Evolutionary conservation across 305 asterid genomes (phyloP), one percentile per base, ranked within the genome.

Genomic region (Plantago coronopus): DNA sequence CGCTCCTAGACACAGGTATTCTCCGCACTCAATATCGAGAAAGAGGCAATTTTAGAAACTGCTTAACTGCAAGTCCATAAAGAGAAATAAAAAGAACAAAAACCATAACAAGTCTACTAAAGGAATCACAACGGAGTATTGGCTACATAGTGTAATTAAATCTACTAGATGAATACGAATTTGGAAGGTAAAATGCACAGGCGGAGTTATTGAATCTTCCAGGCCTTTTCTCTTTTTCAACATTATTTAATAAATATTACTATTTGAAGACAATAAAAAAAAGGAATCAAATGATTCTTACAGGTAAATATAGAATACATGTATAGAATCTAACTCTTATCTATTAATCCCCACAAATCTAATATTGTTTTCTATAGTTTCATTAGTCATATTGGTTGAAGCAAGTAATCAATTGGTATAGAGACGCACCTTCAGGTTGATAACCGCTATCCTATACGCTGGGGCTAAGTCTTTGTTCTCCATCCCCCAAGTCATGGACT

Each of bases 401-500:
- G 55, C 13, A 18, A 49, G 5, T 20, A 48, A 18, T 16, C 25
- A 9, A 49, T 8, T 18, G 69, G 49, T 63, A 60, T 20, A 44
- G 63, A 69, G 50, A 69, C 69, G 63, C 71, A 88, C 95, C 96
- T 88, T 86, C 73, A 88, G 84, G 71, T 70, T 86, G 69, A 88
- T 88, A 50, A 88, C 79, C 71, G 96, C 96, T 55, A 82, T 81
- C 80, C 83, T 79, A 71, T 84, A 71, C 54, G 79, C 94, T 49
- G 94, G 87, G 58, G 74, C 48, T 47, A 70, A 79, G 76, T 69
- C 78, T 74, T 80, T 88, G 67, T 79, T 82, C 84, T 88, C 95
- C 96, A 88, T 86, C 48, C 76, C 88, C 96, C 96, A 88, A 61
- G 95, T 88, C 96, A 86, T 86, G 53, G 95, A 85, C 80, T 88